These are phyloP conservation scores for Cryptococcus amylolentus DNA, from an alignment of 1,284 basidiomycete genomes.

Conservation along the genomic window DNA sequence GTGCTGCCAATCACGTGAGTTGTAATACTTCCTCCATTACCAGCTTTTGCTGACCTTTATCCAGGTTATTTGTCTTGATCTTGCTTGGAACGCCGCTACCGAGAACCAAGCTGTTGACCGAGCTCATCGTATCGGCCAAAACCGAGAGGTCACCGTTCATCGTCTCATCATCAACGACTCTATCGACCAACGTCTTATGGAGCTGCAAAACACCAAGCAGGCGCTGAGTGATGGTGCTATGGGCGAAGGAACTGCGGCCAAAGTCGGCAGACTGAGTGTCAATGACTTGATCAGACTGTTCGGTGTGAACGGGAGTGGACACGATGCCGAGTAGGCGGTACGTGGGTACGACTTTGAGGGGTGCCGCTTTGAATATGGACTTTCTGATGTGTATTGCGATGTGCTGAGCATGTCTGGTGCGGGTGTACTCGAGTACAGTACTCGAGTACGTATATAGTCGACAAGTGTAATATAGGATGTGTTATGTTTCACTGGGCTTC, in stretches of 20 bases:
- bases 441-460: no score
- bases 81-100: constrained; percentile 48
- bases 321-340: neutral
- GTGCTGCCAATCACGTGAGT: constrained; percentile 39
- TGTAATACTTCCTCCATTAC: neutral
- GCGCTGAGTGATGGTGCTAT: constrained; percentile 47
- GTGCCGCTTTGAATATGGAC: no score
- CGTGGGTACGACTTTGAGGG: no score
- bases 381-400: no score
- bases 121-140: constrained; percentile 88
- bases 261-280: constrained; percentile 26
- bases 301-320: neutral
- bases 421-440: no score
- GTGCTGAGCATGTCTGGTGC: no score
- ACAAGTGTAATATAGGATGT: no score
- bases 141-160: constrained; percentile 75
- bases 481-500: no score
- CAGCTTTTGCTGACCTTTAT: neutral
- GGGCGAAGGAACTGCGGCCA: constrained; percentile 46
- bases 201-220: constrained; percentile 32
- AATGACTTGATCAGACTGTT: constrained; percentile 30
- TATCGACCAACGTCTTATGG: constrained; percentile 47
- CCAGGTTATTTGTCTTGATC: constrained; percentile 36
- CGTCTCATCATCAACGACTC: constrained; percentile 60
- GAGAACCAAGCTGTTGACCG: constrained; percentile 47